Percentiles rank a stretch among this genome's conserved stretches.
Evolutionary conservation across 2,329 filamentous ascomycete species (phyloP).

Genomic region (Aspergillus aculeatinus): DNA sequence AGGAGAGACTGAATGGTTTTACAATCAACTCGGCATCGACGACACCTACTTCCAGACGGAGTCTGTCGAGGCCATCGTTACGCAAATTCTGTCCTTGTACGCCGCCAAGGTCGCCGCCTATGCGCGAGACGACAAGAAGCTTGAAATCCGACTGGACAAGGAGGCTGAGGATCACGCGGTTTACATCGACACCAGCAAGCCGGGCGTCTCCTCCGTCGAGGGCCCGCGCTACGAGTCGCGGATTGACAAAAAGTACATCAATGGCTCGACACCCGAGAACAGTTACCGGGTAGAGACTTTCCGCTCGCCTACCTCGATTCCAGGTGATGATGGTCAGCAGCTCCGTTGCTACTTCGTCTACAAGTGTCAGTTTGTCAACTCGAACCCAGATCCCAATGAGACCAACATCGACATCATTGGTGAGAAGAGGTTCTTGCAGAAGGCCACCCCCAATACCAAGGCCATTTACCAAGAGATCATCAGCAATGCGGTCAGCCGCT

Average conservation of each 20-base stretch:
- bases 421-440: constrained; percentile 90
- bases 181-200: constrained; percentile 96
- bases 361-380: constrained; percentile 84
- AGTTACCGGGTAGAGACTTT: constrained; percentile 96
- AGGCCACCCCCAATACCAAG: constrained; percentile 94
- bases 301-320: constrained; percentile 80
- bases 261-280: constrained; percentile 68
- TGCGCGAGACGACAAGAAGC: constrained; percentile 85
- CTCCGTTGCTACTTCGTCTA: constrained; percentile 99
- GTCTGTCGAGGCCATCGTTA: constrained; percentile 79
- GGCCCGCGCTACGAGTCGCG: constrained; percentile 93
- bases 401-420: constrained; percentile 88
- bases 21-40: constrained; percentile 94
- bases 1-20: constrained; percentile 91
- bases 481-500: constrained; percentile 75
- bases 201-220: constrained; percentile 70
- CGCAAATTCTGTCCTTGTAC: constrained; percentile 93
- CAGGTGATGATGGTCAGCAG: constrained; percentile 72
- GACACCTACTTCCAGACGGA: constrained; percentile 98
- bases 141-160: constrained; percentile 95
- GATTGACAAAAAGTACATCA: constrained; percentile 93
- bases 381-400: constrained; percentile 71
- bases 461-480: constrained; percentile 95
- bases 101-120: constrained; percentile 94
- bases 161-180: constrained; percentile 93